phyloP scores from a whole-genome alignment of 1,284 basidiomycete species.

The Coriolopsis trogii region DNA sequence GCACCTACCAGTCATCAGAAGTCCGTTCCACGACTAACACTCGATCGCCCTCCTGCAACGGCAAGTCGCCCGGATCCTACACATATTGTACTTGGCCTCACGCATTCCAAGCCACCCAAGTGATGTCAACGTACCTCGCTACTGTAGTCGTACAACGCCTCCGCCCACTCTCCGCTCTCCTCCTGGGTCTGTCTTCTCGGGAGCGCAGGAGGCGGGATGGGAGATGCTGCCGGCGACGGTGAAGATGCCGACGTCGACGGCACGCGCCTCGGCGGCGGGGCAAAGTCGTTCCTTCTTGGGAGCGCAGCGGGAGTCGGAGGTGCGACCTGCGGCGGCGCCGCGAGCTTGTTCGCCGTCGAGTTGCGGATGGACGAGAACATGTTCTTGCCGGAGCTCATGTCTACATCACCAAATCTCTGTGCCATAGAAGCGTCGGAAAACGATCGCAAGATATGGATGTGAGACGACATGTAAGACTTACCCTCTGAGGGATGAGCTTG shows the following conservation, averaged over 20 bases:
- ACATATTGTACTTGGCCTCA: background rate
- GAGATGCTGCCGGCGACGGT: slow-evolving; percentile 26
- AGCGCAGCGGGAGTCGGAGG: slow-evolving; percentile 53
- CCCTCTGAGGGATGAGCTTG: slow-evolving; percentile 33
- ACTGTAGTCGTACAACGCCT: slow-evolving; percentile 74
- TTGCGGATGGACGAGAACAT: slow-evolving; percentile 51
- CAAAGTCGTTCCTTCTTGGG: slow-evolving; percentile 44
- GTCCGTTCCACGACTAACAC: slow-evolving; percentile 64
- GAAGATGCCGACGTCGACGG: slow-evolving; percentile 30
- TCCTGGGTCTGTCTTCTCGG: slow-evolving; percentile 38
- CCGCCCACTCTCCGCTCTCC: slow-evolving; percentile 69
- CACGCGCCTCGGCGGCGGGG: slow-evolving; percentile 56
- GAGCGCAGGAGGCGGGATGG: slow-evolving; percentile 29
- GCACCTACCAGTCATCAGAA: slow-evolving; percentile 72
- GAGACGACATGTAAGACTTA: slow-evolving; percentile 19
- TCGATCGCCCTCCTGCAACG: slow-evolving; percentile 53
- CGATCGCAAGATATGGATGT: background rate
- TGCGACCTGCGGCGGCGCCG: slow-evolving; percentile 37
- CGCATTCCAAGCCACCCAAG: background rate
- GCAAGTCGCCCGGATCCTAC: slow-evolving; percentile 70
- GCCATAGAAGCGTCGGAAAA: too few relatives aligned
- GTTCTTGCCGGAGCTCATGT: slow-evolving; percentile 53
- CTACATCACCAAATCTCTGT: slow-evolving; percentile 62
- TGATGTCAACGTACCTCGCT: slow-evolving; percentile 53
- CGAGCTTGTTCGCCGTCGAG: slow-evolving; percentile 44